Evolutionary conservation across 1,139 yeast genomes (phyloP), one percentile per base, ranked within the genome.

Genomic region (Wickerhamomyces sp.): DNA sequence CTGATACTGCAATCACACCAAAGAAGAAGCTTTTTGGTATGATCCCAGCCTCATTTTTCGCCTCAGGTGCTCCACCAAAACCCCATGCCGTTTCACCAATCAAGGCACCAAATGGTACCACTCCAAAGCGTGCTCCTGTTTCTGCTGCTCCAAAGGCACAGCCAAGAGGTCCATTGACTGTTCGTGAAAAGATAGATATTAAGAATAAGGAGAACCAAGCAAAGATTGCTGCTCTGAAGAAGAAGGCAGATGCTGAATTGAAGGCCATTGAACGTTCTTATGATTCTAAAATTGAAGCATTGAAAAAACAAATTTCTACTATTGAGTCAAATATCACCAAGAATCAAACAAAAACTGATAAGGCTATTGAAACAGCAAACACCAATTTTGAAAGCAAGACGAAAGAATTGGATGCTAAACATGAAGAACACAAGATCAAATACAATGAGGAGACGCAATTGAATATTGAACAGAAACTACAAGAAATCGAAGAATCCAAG

Each of bases 401-500:
- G 10, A 47, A 49, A 43, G 48, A 47, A 29, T 44, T 56, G 14
- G 53, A 46, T 34, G 53, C 50, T 36, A 42, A 56, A 39, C 60
- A 54, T 36, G 58, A 46, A 34, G 59, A 53, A 36, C 44, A 46
- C 10, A 57, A 54, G 45, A 42, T 49, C 33, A 41, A 38, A n/a
- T 47, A 44, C 38, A 39, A 41, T 27, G 55, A 56, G 36, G 59
- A 58, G 43, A 55, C 55, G 29, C 57, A 55, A 33, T 37, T 41
- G 30, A 51, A 50, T 31, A 50, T 52, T 34, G 35, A 44, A 29
- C 45, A 45, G 18, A 56, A 55, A 41, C 36, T 43, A 23, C 43
- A 47, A 29, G 60, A 52, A n/a, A 47, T 57, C 43, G 58, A 56
- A 30, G 43, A 49, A n/a, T 44, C 55, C 11, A 55, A 56, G 45